Base-by-base conservation (phyloP, 1,139 yeast species). In the Blastobotrys raffinosifermentans region DNA sequence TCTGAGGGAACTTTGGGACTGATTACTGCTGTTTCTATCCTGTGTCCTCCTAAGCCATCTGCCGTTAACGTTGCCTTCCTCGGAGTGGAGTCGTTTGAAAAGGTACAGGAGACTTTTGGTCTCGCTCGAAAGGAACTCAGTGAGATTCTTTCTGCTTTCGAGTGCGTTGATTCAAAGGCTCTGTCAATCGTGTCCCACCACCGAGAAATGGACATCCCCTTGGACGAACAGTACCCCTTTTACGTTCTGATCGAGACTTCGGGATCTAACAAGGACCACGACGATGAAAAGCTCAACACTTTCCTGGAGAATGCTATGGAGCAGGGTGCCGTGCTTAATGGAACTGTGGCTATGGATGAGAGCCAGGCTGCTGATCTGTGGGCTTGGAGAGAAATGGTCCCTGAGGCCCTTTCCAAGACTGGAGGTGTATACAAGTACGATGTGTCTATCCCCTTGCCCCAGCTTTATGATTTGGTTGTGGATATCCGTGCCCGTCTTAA, bases 341-440 rank as follows among this genome's bases (percentile, higher is more conserved):
- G 98, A 51, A 91, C 86, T 34, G 84, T 91, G 47, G 96, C 98
- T 3, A 96, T 87, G 63, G 97, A 87, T 61, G 95, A 85, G 61
- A 71, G 93, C 2, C 97, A 91, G 61, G 67, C 83, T 45, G 71
- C 71, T 46, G 78, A 77, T 43, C 72, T 91, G 51, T 91, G 98
- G 98, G 67, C 78, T 22, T 89, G 97, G 96, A 78, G 98, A 66
- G 98, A 91, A 63, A 72, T 80, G 46, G 76, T 89, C 49, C 87
- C 96, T 22, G 98, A 91, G 65, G 89, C 96, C 8, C 73, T 85
- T 14, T 81, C 87, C 33, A 71, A 75, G 43, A 77, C 72, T 25
- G 97, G 97, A 37, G 98, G 97, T 50, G 97, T 89, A 35, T 91
- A 91, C 70, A 91, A 91, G 64, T 91, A 91, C 56, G 98, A 91